Evolutionary conservation across 2,329 filamentous ascomycete genomes (phyloP).

Genomic region (Cladosporium oxysporum): DNA sequence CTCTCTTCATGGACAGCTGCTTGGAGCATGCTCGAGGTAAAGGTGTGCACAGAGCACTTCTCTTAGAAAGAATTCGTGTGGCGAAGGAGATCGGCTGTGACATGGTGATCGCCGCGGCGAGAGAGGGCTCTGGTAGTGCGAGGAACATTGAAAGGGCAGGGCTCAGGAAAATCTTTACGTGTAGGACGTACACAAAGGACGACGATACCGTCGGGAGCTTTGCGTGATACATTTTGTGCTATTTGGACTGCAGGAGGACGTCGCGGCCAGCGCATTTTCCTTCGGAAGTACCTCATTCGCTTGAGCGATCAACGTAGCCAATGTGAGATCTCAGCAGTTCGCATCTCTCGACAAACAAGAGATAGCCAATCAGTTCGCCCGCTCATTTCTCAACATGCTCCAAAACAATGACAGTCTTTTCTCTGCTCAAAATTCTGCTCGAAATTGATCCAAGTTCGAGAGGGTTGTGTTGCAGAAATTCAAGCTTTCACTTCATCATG

Average conservation of each 20-base stretch:
- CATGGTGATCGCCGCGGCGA: not conserved
- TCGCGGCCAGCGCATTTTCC: not conserved
- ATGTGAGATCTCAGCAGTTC: not conserved
- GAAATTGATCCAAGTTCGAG: not conserved
- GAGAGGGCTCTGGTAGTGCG: constrained; percentile 4
- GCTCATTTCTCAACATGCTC: not conserved
- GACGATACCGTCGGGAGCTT: not conserved
- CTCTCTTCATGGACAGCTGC: constrained; percentile 1
- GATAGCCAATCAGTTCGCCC: not conserved
- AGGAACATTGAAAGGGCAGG: constrained; percentile 4
- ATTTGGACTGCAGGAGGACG: not conserved
- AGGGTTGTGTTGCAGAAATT: not conserved
- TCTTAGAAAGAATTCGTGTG: not conserved
- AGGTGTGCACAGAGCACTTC: constrained; percentile 4
- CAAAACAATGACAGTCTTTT: not conserved
- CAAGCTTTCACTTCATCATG: not conserved
- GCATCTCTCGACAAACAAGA: not conserved
- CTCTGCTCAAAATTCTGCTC: not conserved
- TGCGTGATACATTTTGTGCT: not conserved
- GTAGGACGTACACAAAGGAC: not conserved
- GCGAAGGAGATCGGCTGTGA: constrained; percentile 4
- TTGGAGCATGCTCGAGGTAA: not conserved
- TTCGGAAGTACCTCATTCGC: not conserved
- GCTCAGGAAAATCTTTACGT: not conserved
- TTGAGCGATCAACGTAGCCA: not conserved